A percentile compares a stretch with the other conserved stretches of the same genome.
Conservation (phyloP, 2,329 filamentous ascomycete species). For the Achaetomium macrosporum region DNA sequence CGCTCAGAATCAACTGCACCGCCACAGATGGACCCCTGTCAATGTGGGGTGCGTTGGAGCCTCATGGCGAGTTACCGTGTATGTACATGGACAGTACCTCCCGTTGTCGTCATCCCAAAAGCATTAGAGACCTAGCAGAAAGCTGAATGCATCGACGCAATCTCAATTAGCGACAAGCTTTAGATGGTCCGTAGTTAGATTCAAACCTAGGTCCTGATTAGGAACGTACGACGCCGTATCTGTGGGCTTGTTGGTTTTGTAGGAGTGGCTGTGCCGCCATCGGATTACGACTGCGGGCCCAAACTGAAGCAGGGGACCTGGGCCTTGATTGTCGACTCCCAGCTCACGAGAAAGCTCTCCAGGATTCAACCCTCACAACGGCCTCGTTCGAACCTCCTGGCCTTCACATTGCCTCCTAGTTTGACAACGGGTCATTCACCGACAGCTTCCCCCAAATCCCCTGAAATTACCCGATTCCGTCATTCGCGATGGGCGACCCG, state of each 20-base stretch:
- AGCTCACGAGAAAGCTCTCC: slow-evolving; percentile 21
- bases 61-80: too few relatives aligned
- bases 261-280: slow-evolving; percentile 18
- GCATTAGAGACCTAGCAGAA: background rate
- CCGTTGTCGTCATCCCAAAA: background rate
- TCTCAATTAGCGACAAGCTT: background rate
- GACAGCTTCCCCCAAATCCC: background rate
- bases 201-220: background rate
- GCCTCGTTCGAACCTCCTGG: background rate
- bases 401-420: slow-evolving; percentile 8
- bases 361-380: background rate
- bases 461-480: background rate
- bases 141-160: too few relatives aligned
- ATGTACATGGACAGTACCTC: too few relatives aligned
- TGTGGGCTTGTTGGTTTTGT: slow-evolving; percentile 16
- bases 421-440: slow-evolving; percentile 17
- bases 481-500: slow-evolving; percentile 47
- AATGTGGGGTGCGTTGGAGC: background rate
- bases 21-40: background rate
- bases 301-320: slow-evolving; percentile 3
- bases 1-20: background rate
- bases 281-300: slow-evolving; percentile 18
- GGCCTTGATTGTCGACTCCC: slow-evolving; percentile 15
- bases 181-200: background rate
- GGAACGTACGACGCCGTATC: background rate